These are phyloP conservation scores for Narthecium ossifragum DNA, from an alignment of 106 monocot species.

Conservation along the genomic window DNA sequence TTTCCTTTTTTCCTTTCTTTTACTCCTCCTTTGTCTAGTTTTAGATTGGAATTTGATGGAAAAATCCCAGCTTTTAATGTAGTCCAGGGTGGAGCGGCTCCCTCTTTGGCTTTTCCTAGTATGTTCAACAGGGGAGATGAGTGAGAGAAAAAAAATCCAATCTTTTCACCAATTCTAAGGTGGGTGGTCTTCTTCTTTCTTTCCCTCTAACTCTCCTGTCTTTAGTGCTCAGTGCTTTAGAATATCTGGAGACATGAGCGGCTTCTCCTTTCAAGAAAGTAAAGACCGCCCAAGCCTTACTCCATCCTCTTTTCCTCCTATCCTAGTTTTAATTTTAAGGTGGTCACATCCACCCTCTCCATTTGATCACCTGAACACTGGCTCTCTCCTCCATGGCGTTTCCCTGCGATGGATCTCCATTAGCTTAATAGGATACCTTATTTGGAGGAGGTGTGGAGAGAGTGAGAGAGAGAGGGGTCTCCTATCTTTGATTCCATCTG, in stretches of 20 bases:
- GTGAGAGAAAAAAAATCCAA: neutral
- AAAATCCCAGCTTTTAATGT: neutral
- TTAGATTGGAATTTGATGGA: neutral
- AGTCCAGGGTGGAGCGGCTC: too few relatives aligned
- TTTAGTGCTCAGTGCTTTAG: constrained; percentile 6
- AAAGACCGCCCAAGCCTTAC: too few relatives aligned
- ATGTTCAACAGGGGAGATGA: too few relatives aligned
- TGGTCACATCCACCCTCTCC: too few relatives aligned
- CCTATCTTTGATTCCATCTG: constrained; percentile 7
- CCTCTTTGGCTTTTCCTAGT: too few relatives aligned
- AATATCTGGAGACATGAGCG: constrained; percentile 16
- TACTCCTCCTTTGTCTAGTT: neutral
- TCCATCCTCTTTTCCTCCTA: neutral
- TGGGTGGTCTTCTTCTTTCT: constrained; percentile 2
- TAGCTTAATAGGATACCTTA: neutral
- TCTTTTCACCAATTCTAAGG: neutral
- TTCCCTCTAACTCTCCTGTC: constrained; percentile 12
- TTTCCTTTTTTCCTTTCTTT: neutral
- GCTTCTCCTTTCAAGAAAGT: too few relatives aligned
- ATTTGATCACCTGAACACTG: too few relatives aligned
- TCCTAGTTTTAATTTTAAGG: neutral
- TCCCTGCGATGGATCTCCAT: neutral
- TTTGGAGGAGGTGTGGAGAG: neutral
- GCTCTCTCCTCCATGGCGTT: too few relatives aligned
- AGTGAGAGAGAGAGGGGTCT: neutral